phyloP scores from a whole-genome alignment of 2,329 filamentous ascomycete genomes.

The Chaetomium sp. region DNA sequence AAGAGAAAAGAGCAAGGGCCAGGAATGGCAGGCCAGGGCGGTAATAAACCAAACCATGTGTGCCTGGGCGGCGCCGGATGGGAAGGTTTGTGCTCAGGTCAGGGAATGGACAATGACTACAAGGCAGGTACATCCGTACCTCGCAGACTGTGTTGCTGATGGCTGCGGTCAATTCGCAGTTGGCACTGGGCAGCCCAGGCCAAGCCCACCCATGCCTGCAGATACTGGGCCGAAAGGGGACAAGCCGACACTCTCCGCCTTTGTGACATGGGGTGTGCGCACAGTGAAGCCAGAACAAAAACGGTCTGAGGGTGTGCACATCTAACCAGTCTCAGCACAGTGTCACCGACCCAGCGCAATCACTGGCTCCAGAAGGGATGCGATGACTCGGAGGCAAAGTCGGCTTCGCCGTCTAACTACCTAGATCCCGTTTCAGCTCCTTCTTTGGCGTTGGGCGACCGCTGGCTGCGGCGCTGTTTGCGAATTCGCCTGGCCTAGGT shows the following conservation, averaged over 20 bases:
- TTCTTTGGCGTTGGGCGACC: background rate
- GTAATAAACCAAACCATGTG: conserved; percentile 34
- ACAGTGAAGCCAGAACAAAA: background rate
- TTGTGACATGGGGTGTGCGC: conserved; percentile 8
- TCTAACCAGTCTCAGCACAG: conserved; percentile 21
- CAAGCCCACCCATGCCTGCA: conserved; percentile 8
- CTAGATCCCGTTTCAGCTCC: conserved; percentile 1
- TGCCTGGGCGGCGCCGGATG: conserved; percentile 11
- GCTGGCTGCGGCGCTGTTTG: background rate
- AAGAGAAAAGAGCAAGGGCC: conserved; percentile 41
- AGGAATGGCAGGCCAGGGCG: conserved; percentile 38
- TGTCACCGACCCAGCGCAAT: conserved; percentile 16
- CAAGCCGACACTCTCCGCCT: background rate
- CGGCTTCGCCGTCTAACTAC: conserved; percentile 10
- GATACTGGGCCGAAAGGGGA: conserved; percentile 9
- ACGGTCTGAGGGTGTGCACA: conserved; percentile 1
- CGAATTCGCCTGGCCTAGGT: background rate
- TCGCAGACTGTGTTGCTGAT: conserved; percentile 10
- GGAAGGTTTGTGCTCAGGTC: conserved; percentile 19
- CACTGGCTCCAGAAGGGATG: conserved; percentile 24
- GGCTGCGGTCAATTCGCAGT: conserved; percentile 13
- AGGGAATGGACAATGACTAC: conserved; percentile 2
- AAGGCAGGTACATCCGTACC: conserved; percentile 22
- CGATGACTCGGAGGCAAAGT: background rate
- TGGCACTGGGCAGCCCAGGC: conserved; percentile 22